phyloP scores from a whole-genome alignment of 495 filamentous ascomycete species.

The Tuber melanosporum region DNA sequence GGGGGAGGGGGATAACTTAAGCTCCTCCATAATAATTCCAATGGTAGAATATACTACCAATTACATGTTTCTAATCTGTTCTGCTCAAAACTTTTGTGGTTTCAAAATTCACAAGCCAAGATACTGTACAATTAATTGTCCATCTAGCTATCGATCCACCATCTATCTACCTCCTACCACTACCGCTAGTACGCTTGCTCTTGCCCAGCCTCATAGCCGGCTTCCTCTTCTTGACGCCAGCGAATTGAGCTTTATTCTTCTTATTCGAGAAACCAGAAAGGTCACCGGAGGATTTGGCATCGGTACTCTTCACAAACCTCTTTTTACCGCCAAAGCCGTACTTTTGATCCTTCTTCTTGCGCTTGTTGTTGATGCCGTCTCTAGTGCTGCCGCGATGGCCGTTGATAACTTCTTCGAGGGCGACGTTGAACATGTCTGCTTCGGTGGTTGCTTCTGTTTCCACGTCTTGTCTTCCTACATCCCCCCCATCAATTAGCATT shows the following conservation, averaged over 20 bases:
- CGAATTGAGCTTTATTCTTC: constrained; percentile 68
- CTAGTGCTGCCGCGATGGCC: constrained; percentile 44
- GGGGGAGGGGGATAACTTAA: background rate
- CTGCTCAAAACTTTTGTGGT: constrained; percentile 5
- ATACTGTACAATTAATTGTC: constrained; percentile 15
- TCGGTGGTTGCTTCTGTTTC: constrained; percentile 61
- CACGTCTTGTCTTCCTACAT: constrained; percentile 73
- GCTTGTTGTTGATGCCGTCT: constrained; percentile 52
- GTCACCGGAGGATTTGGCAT: constrained; percentile 72
- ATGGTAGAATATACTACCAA: background rate
- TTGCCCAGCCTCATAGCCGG: constrained; percentile 53
- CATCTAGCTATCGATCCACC: background rate
- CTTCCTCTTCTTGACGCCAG: constrained; percentile 43
- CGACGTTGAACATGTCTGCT: constrained; percentile 88
- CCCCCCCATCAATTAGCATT: constrained; percentile 14
- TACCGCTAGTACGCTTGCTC: constrained; percentile 52
- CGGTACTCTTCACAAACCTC: constrained; percentile 75
- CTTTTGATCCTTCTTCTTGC: constrained; percentile 86
- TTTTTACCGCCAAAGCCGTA: constrained; percentile 96
- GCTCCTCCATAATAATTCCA: background rate
- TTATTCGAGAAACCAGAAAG: constrained; percentile 67
- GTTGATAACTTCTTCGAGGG: constrained; percentile 69
- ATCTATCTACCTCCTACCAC: background rate
- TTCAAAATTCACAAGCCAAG: constrained; percentile 16
- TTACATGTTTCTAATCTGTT: background rate